Evolutionary conservation across 2,329 filamentous ascomycete species (phyloP).

Genomic region (Alternaria consortialis): DNA sequence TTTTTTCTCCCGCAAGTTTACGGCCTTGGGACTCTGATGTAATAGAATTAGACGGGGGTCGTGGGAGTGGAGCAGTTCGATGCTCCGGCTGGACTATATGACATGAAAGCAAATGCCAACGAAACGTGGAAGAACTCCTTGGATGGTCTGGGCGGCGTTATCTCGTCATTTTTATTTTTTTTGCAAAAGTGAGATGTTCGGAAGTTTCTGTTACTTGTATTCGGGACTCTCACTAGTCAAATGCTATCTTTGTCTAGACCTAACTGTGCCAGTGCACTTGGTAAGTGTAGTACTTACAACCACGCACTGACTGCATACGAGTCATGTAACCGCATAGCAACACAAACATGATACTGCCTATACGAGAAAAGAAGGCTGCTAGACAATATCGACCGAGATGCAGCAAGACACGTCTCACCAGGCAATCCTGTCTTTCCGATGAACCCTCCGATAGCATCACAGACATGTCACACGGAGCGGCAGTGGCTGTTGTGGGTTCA

Average conservation of each 20-base stretch:
- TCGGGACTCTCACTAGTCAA: background rate
- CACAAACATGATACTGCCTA: background rate
- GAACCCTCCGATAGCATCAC: conserved; percentile 12
- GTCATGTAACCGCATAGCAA: conserved; percentile 1
- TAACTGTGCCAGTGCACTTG: background rate
- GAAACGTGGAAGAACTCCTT: background rate
- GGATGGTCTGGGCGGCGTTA: background rate
- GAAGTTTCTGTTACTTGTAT: background rate
- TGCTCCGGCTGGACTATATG: background rate
- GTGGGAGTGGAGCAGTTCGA: background rate
- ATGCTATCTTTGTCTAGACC: background rate
- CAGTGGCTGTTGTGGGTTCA: conserved; percentile 11
- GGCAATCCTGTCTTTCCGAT: conserved; percentile 5
- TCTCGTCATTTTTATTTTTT: background rate
- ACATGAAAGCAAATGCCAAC: background rate
- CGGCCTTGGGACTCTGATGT: conserved; percentile 7
- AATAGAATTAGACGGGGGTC: background rate
- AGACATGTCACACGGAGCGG: conserved; percentile 5
- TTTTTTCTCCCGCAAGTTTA: background rate
- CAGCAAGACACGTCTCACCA: background rate
- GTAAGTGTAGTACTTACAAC: background rate
- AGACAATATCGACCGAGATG: background rate
- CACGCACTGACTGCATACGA: background rate
- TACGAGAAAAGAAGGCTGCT: background rate
- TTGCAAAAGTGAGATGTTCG: background rate